phyloP scores from a whole-genome alignment of 2,329 filamentous ascomycete genomes.

The Metarhizium anisopliae region DNA sequence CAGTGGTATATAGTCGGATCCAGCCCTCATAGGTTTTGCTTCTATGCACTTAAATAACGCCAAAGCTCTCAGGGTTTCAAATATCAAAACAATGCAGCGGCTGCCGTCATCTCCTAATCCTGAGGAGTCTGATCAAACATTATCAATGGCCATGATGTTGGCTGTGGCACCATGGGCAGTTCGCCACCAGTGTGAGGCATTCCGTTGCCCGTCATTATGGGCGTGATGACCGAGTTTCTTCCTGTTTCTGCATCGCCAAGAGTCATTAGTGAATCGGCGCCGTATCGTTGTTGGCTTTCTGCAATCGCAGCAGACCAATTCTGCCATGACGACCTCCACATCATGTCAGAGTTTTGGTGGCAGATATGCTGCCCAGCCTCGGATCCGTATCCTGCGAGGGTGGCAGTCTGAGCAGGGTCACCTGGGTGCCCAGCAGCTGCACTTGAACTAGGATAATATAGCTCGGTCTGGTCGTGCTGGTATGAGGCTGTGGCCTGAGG shows the following conservation, averaged over 20 bases:
- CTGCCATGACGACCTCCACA: constrained; percentile 40
- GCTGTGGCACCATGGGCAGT: constrained; percentile 18
- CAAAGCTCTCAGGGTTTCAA: neutral
- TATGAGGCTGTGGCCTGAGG: constrained; percentile 10
- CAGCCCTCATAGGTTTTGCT: neutral
- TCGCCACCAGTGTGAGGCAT: constrained; percentile 8
- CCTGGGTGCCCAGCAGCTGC: constrained; percentile 13
- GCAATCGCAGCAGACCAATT: constrained; percentile 46
- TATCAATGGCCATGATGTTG: constrained; percentile 21
- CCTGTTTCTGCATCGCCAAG: constrained; percentile 24
- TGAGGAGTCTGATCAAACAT: constrained; percentile 19
- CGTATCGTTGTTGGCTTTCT: constrained; percentile 40
- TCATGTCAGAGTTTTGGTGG: constrained; percentile 18
- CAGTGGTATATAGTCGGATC: neutral
- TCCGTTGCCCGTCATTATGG: constrained; percentile 2
- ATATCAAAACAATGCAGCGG: neutral
- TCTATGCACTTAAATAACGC: neutral
- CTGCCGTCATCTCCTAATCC: neutral
- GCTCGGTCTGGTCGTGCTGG: constrained; percentile 14
- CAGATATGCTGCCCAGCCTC: constrained; percentile 23
- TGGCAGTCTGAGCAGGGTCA: constrained; percentile 21
- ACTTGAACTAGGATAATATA: constrained; percentile 19
- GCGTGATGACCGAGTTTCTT: neutral
- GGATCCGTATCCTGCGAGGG: constrained; percentile 29
- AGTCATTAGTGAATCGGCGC: constrained; percentile 38